phyloP scores from a whole-genome alignment of 768 basidiomycete genomes.

The Kwoniella sp. region DNA sequence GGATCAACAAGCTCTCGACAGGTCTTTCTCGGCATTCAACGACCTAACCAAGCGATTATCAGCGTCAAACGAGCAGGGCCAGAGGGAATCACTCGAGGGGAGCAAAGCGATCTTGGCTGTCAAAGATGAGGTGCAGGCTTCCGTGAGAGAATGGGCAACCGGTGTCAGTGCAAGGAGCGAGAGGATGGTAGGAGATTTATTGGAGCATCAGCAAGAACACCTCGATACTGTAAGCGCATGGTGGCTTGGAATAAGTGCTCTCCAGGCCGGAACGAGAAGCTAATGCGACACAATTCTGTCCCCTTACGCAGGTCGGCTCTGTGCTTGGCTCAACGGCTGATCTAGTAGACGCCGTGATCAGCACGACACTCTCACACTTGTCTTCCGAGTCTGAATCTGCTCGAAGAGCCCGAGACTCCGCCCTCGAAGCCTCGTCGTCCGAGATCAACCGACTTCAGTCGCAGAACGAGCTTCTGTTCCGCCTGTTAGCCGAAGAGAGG shows the following conservation, averaged over 20 bases:
- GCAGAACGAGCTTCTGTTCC: conserved; percentile 70
- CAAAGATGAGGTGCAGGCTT: conserved; percentile 34
- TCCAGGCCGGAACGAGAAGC: not conserved
- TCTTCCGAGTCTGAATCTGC: conserved; percentile 63
- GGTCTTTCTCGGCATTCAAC: conserved; percentile 36
- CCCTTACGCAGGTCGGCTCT: conserved; percentile 40
- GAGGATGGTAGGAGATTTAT: conserved; percentile 42
- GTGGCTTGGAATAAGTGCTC: too few relatives aligned
- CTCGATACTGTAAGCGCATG: conserved; percentile 36
- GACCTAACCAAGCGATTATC: conserved; percentile 32
- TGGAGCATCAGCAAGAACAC: conserved; percentile 46
- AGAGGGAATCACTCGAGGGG: conserved; percentile 26
- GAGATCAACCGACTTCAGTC: conserved; percentile 65
- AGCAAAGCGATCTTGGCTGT: conserved; percentile 26
- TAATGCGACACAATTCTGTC: not conserved
- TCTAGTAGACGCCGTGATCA: conserved; percentile 66
- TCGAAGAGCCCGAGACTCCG: conserved; percentile 60
- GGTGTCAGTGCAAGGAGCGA: conserved; percentile 34
- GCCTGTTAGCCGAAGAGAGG: conserved; percentile 70
- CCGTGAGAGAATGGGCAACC: conserved; percentile 43
- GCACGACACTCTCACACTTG: conserved; percentile 65
- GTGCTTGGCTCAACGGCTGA: conserved; percentile 65
- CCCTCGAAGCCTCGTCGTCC: conserved; percentile 28
- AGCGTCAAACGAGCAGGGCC: conserved; percentile 36
- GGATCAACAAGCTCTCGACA: conserved; percentile 34